A percentile compares a stretch with the other conserved stretches of the same genome.
These are phyloP conservation scores for Ceratorhiza oryzae-sativae DNA, from an alignment of 1,284 basidiomycete species.

Conservation along the genomic window DNA sequence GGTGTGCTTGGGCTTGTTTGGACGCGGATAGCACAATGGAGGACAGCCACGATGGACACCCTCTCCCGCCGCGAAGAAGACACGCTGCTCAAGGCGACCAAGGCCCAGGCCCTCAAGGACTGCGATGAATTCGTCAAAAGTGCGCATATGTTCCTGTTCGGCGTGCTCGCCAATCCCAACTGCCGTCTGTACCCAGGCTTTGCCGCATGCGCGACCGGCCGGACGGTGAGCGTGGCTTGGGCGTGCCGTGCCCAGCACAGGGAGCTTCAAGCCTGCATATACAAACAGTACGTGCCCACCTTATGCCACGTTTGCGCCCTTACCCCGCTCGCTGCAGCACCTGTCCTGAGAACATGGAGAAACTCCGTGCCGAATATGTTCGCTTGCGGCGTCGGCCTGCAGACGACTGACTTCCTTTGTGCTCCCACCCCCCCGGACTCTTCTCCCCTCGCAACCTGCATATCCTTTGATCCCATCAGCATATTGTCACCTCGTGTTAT, in stretches of 20 bases:
- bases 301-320: neutral
- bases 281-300: constrained; percentile 70
- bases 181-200: constrained; percentile 63
- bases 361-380: constrained; percentile 73
- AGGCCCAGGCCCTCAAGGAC: constrained; percentile 76
- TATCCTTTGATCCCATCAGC: constrained; percentile 31
- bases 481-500: constrained; percentile 13
- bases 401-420: constrained; percentile 9
- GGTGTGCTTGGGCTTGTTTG: neutral
- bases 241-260: constrained; percentile 75
- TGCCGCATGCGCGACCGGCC: constrained; percentile 80
- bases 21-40: constrained; percentile 21
- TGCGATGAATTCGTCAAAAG: constrained; percentile 82
- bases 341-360: constrained; percentile 73
- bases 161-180: neutral
- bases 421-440: neutral
- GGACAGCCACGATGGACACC: constrained; percentile 67
- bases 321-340: constrained; percentile 57
- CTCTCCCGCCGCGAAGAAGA: constrained; percentile 90
- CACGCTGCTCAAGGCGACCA: constrained; percentile 80
- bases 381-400: constrained; percentile 58
- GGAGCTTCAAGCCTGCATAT: constrained; percentile 79
- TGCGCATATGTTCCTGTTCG: constrained; percentile 46
- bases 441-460: neutral
- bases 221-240: constrained; percentile 86